Conservation (phyloP, 139 green algal genomes). For the Ostreobium quekettii region DNA sequence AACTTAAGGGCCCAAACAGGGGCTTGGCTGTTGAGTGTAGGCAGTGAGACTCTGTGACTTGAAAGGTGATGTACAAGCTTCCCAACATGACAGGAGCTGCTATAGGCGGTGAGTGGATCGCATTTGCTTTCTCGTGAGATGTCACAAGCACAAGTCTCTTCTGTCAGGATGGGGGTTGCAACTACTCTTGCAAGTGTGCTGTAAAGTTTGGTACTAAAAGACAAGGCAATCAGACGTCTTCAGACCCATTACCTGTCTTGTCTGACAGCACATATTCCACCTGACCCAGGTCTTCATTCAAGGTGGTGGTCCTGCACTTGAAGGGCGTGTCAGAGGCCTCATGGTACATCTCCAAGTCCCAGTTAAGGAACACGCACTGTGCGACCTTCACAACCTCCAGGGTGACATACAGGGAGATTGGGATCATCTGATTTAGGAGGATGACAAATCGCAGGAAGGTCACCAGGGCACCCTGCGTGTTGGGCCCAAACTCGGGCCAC, state of each 20-base stretch:
- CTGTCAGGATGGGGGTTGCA: too few species aligned
- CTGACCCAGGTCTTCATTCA: constrained; percentile 83
- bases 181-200: too few species aligned
- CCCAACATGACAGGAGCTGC: too few species aligned
- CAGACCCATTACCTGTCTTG: constrained; percentile 78
- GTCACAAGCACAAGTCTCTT: too few species aligned
- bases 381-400: constrained; percentile 76
- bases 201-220: too few species aligned
- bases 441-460: constrained; percentile 57
- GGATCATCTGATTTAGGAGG: constrained; percentile 66
- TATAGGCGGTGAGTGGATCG: too few species aligned
- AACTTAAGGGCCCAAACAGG: too few species aligned
- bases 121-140: too few species aligned
- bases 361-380: constrained; percentile 48
- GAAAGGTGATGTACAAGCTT: too few species aligned
- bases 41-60: too few species aligned
- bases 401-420: constrained; percentile 76
- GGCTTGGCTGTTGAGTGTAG: too few species aligned
- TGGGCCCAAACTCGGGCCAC: constrained; percentile 10
- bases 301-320: constrained; percentile 63
- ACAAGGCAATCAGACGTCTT: too few species aligned
- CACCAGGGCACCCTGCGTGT: neutral
- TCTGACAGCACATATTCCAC: constrained; percentile 90
- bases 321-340: constrained; percentile 62
- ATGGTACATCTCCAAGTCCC: constrained; percentile 50